Evolutionary conservation across 1,284 basidiomycete species (phyloP), one percentile per base, ranked within the genome.

Genomic region (Porogramme epimiltina): DNA sequence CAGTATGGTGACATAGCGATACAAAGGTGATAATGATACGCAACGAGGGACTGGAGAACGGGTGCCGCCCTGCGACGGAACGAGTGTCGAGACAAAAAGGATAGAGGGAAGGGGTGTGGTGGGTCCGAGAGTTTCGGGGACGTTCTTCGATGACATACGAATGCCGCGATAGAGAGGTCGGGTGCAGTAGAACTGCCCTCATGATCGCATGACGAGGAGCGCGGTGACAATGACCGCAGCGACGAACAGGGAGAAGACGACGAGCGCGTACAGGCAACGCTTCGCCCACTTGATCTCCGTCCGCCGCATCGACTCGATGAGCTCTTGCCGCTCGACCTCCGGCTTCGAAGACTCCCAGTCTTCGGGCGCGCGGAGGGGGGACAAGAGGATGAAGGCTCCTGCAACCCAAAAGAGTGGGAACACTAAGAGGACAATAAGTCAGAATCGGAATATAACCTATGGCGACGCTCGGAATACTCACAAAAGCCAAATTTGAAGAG

Each of bases 371-470:
- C 62, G 59, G 42, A 77, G 64, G 4, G 74, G 73, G 8, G 64
- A 67, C 50, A 73, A 62, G 42, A 76, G 62, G 57, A 76, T 67
- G 56, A 70, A 63, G 26, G 69, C 62, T 10, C 75, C 74, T 4
- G 73, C 57, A 8, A 67, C 56, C 74, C 76, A 76, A 59, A 77
- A 76, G 20, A 73, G 52, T 4, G 74, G 74, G 60, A 74, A 77
- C 48, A 77, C 75, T 76, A 38, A 5, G 13, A 13, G 20, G 24
- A 20, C 20, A 24, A 45, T 45, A n/a, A 42, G 34, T 22, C n/a
- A 37, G 24, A 6, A 2, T 34, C 13, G 15, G 13, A 10, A 9
- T 36, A 15, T 2, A 24, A 22, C 24, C 5, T 1, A 13, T 10
- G n/a, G 28, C 13, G 3, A 40, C 26, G 18, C 22, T 9, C 25